These are phyloP conservation scores for Debaryomyces sp. DNA, from an alignment of 1,139 yeast genomes.

Conservation along the genomic window DNA sequence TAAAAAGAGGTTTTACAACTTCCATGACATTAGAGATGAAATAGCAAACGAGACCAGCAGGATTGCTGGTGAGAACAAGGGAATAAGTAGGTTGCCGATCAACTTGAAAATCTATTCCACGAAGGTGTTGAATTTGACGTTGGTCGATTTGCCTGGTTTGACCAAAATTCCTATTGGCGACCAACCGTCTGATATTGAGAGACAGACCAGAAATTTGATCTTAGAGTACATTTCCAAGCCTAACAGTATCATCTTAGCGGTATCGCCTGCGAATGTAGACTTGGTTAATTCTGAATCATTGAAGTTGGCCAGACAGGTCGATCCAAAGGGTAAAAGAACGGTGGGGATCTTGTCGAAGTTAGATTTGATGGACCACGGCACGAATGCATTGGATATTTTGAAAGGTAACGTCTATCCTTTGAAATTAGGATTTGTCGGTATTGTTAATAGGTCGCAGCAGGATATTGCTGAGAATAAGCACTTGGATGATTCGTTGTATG, in stretches of 20 bases:
- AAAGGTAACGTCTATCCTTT: conserved; percentile 94
- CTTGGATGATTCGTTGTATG: conserved; percentile 74
- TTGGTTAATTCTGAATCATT: conserved; percentile 93
- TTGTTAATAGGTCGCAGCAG: conserved; percentile 94
- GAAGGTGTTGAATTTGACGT: conserved; percentile 82
- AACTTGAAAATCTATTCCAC: conserved; percentile 89
- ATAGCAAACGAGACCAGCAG: conserved; percentile 90
- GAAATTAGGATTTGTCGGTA: conserved; percentile 93
- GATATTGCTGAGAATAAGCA: conserved; percentile 83
- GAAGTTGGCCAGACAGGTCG: conserved; percentile 94
- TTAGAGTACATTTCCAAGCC: conserved; percentile 93
- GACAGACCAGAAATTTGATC: conserved; percentile 85
- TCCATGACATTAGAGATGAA: conserved; percentile 80
- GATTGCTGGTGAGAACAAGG: conserved; percentile 94
- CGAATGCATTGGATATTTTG: conserved; percentile 91
- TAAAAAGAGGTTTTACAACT: conserved; percentile 77
- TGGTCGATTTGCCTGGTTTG: conserved; percentile 94
- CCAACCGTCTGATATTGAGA: conserved; percentile 95
- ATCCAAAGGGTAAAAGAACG: conserved; percentile 94
- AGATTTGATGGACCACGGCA: conserved; percentile 98
- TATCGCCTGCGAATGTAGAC: conserved; percentile 97
- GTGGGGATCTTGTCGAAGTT: conserved; percentile 91
- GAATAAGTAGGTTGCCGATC: conserved; percentile 89
- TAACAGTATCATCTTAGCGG: conserved; percentile 92
- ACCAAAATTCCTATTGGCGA: conserved; percentile 98